These are phyloP conservation scores for Limnanthes douglasii DNA, from an alignment of 345 rosid species.

Conservation along the genomic window DNA sequence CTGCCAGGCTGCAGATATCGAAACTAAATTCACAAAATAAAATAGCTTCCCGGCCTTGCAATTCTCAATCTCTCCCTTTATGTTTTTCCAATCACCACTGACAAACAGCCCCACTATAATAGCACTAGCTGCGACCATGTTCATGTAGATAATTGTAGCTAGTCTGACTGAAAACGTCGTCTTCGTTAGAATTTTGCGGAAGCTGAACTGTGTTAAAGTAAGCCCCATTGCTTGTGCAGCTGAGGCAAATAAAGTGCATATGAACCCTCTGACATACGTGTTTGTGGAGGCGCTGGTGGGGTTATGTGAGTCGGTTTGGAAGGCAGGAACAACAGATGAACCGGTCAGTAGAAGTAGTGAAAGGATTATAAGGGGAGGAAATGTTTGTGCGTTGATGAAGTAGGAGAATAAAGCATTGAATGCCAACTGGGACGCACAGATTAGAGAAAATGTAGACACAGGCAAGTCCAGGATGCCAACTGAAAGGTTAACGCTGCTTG, in stretches of 20 bases:
- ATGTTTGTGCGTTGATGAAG: constrained; percentile 34
- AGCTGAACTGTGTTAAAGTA: constrained; percentile 28
- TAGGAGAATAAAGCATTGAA: constrained; percentile 43
- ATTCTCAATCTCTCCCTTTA: constrained; percentile 27
- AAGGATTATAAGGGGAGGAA: constrained; percentile 30
- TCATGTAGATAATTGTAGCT: constrained; percentile 12
- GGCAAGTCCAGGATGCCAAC: constrained; percentile 40
- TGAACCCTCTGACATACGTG: constrained; percentile 22
- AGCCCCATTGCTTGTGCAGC: constrained; percentile 28
- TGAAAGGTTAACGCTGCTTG: constrained; percentile 16
- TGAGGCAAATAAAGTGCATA: constrained; percentile 28
- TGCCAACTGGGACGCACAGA: constrained; percentile 37
- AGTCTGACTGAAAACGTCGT: constrained; percentile 17
- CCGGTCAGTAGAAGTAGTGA: constrained; percentile 34
- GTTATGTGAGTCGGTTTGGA: constrained; percentile 11
- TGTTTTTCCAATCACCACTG: constrained; percentile 35
- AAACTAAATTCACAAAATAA: constrained; percentile 28
- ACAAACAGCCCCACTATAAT: constrained; percentile 29
- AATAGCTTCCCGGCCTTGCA: constrained; percentile 36
- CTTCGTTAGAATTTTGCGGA: constrained; percentile 18
- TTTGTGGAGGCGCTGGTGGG: constrained; percentile 6
- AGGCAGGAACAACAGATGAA: constrained; percentile 38
- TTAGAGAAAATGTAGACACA: constrained; percentile 33
- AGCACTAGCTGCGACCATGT: constrained; percentile 18
- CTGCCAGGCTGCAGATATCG: constrained; percentile 39